Base-by-base conservation (phyloP, 306 rosid species). In the Sicyos baderoa region DNA sequence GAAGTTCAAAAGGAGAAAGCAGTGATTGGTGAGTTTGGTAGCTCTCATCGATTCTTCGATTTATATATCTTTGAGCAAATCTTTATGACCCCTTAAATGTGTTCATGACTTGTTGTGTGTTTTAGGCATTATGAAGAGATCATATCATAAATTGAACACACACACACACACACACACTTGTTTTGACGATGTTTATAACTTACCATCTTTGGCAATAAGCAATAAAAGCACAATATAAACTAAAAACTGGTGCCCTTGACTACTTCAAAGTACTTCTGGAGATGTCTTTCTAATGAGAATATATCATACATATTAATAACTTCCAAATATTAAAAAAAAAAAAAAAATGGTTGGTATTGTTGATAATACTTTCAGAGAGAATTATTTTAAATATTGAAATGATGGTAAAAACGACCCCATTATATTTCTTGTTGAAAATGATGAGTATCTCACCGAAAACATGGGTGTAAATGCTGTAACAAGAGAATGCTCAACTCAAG, bases 1-100 rank as follows among this genome's bases (percentile, higher is more conserved):
- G 81, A 59, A 80, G 97, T 83, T 79, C 81, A 9, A 2, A 82
- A 88, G 72, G 90, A 84, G 74, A 79, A 83, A 66, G 68, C 68
- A 60, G 81, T 78, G 59, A 72, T 66, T 19, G 93, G 97, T 91
- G 77, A 80, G 87, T 77, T 81, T 70, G 70, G 75, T 48, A 51
- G 75, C 54, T 54, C 69, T 10, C 47, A 29, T 15, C 4, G 10
- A 2, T 12, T 64, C 50, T 23, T 10, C 47, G 54, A 63, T 17
- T 58, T 57, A 6, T 57, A 14, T 5, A 23, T 40, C 53, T 63
- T 63, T 63, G 53, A 42, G 70, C 11, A 19, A 19, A 10, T 63
- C 42, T 7, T 44, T 6, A 64, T 12, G 70, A 35, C 0, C 52
- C 17, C 17, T 44, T 11, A 2, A 21, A 32, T 21, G 35, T 47